Conservation (phyloP, 208 protist genomes). For the Willaertia magna region DNA sequence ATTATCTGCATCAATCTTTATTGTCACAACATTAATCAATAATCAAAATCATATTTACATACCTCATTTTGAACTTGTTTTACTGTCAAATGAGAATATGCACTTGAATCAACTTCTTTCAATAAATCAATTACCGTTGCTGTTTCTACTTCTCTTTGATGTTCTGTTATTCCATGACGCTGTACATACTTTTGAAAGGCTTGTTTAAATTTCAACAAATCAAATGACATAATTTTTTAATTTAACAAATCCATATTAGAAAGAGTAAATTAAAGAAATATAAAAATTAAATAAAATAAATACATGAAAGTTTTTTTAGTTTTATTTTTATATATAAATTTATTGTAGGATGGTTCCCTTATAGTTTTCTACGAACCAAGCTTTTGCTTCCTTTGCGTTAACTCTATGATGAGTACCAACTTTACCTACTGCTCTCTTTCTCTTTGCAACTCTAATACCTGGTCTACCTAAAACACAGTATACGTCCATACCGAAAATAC, state of each 20-base stretch:
- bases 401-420: conserved; percentile 86
- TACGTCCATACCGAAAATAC: conserved; percentile 96
- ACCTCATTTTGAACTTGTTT: neutral
- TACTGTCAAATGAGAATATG: neutral
- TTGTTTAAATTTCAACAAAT: too few species aligned
- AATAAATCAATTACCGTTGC: neutral
- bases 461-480: conserved; percentile 95
- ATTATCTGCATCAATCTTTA: neutral
- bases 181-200: too few species aligned
- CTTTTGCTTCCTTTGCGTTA: conserved; percentile 90
- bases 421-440: conserved; percentile 53
- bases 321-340: conserved; percentile 11
- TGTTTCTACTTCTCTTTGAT: neutral
- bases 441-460: conserved; percentile 83
- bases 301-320: too few species aligned
- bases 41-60: too few species aligned
- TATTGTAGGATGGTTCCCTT: conserved; percentile 86
- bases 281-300: too few species aligned
- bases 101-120: neutral
- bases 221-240: too few species aligned
- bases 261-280: too few species aligned
- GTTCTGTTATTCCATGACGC: too few species aligned
- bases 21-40: too few species aligned
- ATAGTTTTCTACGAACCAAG: conserved; percentile 98
- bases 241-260: too few species aligned